Conservation (phyloP, 768 basidiomycete species). For the Exidia glandulosa region DNA sequence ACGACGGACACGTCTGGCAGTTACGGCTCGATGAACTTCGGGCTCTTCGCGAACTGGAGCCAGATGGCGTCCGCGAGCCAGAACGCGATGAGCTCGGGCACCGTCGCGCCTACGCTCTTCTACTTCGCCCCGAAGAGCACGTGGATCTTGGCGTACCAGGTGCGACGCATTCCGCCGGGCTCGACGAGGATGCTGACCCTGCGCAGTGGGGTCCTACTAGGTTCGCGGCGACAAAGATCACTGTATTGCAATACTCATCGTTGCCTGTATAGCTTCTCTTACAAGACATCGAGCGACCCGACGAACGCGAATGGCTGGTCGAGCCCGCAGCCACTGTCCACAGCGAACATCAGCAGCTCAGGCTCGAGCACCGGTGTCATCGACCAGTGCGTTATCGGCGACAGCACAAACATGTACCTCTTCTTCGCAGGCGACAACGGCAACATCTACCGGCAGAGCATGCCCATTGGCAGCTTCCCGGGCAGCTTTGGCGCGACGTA, state of each 20-base stretch:
- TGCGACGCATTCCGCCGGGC: not conserved
- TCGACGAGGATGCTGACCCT: too few species aligned
- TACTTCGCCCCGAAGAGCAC: not conserved
- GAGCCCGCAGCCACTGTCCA: not conserved
- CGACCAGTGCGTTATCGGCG: not conserved
- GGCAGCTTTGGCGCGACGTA: not conserved
- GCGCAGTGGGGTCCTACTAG: too few species aligned
- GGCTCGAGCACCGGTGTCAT: not conserved
- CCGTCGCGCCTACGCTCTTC: not conserved
- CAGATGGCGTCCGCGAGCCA: not conserved
- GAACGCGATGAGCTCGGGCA: not conserved
- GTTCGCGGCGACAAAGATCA: too few species aligned
- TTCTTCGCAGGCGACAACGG: conserved; percentile 17
- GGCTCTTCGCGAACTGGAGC: not conserved
- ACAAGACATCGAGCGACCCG: not conserved
- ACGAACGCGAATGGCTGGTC: not conserved
- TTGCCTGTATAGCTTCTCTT: not conserved
- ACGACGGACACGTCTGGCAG: not conserved
- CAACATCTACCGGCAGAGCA: conserved; percentile 10
- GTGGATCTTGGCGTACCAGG: not conserved
- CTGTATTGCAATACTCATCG: too few species aligned
- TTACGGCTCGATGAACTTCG: not conserved
- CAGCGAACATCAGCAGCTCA: not conserved
- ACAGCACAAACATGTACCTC: conserved; percentile 8
- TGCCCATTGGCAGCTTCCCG: conserved; percentile 9